Conservation (phyloP, 2,329 filamentous ascomycete genomes). For the Exophiala calicioides region DNA sequence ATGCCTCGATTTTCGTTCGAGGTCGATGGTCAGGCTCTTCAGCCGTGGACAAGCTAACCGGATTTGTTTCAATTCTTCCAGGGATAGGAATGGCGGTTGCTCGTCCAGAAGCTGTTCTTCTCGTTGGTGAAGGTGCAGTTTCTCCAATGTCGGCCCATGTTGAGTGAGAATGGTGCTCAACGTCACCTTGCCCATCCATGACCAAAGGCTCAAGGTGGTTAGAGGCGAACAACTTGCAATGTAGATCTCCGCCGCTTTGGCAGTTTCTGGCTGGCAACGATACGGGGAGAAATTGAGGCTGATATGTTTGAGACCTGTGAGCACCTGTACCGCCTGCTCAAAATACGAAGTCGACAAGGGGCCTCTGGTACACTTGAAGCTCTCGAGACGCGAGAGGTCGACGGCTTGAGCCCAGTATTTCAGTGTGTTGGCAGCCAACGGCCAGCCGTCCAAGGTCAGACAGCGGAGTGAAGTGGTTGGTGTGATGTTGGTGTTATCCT, state of each 20-base stretch:
- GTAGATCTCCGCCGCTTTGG: conserved; percentile 15
- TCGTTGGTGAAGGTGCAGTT: conserved; percentile 26
- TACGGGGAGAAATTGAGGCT: conserved; percentile 18
- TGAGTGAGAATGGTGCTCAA: conserved; percentile 18
- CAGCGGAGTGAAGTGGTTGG: conserved; percentile 18
- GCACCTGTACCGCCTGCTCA: conserved; percentile 7
- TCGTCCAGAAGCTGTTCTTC: conserved; percentile 7
- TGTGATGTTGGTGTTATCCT: background rate
- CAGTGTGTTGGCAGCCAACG: conserved; percentile 10
- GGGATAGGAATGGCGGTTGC: conserved; percentile 2
- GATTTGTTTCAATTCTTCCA: conserved; percentile 18
- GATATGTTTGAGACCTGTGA: conserved; percentile 23
- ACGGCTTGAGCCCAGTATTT: conserved; percentile 21
- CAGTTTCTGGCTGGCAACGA: background rate
- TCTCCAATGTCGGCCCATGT: conserved; percentile 20
- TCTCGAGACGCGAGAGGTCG: conserved; percentile 14
- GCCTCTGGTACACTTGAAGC: conserved; percentile 24
- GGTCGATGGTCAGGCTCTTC: conserved; percentile 22
- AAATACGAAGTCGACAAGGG: conserved; percentile 18
- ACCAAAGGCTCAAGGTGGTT: conserved; percentile 26
- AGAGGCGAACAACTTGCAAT: conserved; percentile 21
- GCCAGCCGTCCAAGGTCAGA: conserved; percentile 24
- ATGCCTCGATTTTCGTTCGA: conserved; percentile 12
- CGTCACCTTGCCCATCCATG: conserved; percentile 21
- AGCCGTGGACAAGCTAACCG: conserved; percentile 18